Evolutionary conservation across 2,329 filamentous ascomycete species (phyloP), one percentile per base, ranked within the genome.

Genomic region (Monosporascus sp.): DNA sequence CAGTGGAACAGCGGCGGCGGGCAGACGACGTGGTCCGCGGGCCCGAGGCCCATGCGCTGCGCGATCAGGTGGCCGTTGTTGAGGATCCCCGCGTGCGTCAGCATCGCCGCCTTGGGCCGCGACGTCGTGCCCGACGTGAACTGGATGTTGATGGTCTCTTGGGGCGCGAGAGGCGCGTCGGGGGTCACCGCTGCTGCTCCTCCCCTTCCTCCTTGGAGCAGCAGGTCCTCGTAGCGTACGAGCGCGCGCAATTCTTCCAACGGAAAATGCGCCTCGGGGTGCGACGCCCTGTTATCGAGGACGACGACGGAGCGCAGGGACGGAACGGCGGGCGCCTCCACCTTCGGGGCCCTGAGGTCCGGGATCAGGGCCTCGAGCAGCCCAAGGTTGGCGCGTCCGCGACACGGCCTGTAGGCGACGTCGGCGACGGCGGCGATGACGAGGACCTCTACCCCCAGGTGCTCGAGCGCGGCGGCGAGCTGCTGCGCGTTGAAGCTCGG

Each of bases 61-160:
- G 89, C 94, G 60, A 97, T 95, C 51, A 91, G 83, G 27, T 81
- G 78, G 34, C 92, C 94, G 66, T 97, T 97, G 72, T 97, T 99
- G 56, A 99, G 78, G 58, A 97, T 93, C n/a, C 81, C 86, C 3
- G 79, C 80, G 72, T 97, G 93, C 0, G 83, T 86, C 34, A 99
- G 80, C 74, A 91, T 95, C 1, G 93, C 93, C 0, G 94, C 94
- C 72, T 97, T 97, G 22, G 92, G 93, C 64, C 82, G 78, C 1
- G 89, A 89, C 0, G 94, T 97, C 0, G 94, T 97, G n/a, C 93
- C 94, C 0, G 88, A 93, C 0, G 94, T 99, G 74, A 97, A 97
- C 69, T 97, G 93, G 58, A 97, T 96, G 67, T 97, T 97, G 60
- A 95, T 86, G 2, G 88, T 84, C 49, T 97, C 93, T 55, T 81